Evolutionary conservation across 768 basidiomycete species (phyloP), one percentile per base, ranked within the genome.

Genomic region (Russula griseocarnosa): DNA sequence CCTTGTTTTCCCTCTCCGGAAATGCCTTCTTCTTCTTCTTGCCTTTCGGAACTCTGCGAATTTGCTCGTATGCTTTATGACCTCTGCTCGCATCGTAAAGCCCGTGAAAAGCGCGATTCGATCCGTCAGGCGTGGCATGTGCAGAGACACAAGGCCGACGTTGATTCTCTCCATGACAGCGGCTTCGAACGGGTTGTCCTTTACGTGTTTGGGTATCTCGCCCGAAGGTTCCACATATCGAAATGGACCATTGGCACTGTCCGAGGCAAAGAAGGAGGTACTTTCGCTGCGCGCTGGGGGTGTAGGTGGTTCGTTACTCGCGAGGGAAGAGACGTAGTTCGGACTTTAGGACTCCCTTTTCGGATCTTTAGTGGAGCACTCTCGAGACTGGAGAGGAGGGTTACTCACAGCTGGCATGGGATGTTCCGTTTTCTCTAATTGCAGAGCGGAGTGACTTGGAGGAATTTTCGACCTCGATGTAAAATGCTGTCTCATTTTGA

Each of bases 81-180:
- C 58, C 62, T 67, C 67, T 28, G 67, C 67, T 47, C 58, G 56
- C 58, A 60, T 60, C 51, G 67, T 51, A 36, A 68, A 63, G 6
- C 67, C 67, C 22, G 40, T 51, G 44, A 44, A 68, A 24, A 66
- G 65, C 16, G 66, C 66, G 46, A 67, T 62, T 34, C 66, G 67
- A 28, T 61, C 60, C 26, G 67, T 68, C 49, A 63, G 13, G 22
- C 58, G 66, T 26, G 61, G 66, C 18, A 28, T 58, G 50, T 52
- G 52, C 18, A 66, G 55, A 24, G 54, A 26, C 13, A 68, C 67
- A 13, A 20, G 58, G n/a, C 67, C 61, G n/a, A 68, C 46, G 32
- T 42, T 58, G 50, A 66, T 65, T 3, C 20, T 57, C 28, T 67
- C 66, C 47, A 20, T 47, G 28, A 49, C 3, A 2, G 10, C 44